Conservation (phyloP, 352 stramenopile genomes). For the Globisporangium iwayamae region DNA sequence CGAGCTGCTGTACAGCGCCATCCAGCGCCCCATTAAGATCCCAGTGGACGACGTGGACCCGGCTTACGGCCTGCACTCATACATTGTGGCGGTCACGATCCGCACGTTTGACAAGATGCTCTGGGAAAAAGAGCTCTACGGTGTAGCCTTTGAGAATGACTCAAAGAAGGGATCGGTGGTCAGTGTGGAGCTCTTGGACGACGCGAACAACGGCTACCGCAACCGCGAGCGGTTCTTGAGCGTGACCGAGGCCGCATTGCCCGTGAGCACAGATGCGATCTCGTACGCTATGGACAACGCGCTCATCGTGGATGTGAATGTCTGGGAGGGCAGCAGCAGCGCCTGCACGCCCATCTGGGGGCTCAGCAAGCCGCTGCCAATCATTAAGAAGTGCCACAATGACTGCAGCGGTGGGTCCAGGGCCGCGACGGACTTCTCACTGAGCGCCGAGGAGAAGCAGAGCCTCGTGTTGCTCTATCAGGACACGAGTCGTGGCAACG, state of each 20-base stretch:
- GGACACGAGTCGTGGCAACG: conserved; percentile 31
- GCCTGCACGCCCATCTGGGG: conserved; percentile 47
- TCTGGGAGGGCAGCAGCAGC: conserved; percentile 42
- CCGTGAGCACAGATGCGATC: conserved; percentile 41
- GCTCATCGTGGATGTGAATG: conserved; percentile 49
- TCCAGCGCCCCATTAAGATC: conserved; percentile 29
- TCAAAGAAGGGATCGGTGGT: conserved; percentile 1
- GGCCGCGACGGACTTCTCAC: conserved; percentile 20
- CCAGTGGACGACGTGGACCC: conserved; percentile 36
- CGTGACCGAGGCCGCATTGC: conserved; percentile 14
- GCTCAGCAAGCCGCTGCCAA: conserved; percentile 30
- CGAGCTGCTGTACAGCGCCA: conserved; percentile 42
- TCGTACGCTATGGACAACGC: conserved; percentile 31
- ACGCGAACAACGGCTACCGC: conserved; percentile 23
- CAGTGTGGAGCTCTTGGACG: conserved; percentile 31
- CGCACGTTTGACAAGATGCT: conserved; percentile 36
- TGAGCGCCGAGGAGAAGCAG: conserved; percentile 18
- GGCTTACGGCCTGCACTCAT: conserved; percentile 41
- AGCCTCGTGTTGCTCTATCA: conserved; percentile 22
- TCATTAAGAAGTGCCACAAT: conserved; percentile 7
- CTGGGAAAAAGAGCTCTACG: conserved; percentile 55
- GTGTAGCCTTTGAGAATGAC: conserved; percentile 26
- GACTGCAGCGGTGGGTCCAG: not conserved
- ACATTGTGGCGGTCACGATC: conserved; percentile 42
- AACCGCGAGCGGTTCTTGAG: conserved; percentile 36